Evolutionary conservation across 1,284 basidiomycete genomes (phyloP).

Genomic region (Ustilago loliicola): DNA sequence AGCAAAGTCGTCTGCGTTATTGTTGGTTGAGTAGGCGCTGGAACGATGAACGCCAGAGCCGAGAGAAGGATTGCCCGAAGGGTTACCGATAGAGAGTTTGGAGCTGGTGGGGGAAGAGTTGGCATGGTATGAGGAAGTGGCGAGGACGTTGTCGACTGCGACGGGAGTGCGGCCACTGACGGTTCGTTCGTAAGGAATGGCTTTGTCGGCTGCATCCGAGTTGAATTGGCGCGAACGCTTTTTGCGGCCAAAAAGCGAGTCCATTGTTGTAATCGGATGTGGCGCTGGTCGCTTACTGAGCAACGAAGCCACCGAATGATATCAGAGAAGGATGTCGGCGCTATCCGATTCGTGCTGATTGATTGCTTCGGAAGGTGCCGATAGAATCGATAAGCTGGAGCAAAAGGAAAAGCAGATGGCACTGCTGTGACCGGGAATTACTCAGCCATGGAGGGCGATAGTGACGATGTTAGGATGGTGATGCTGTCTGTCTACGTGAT

Average conservation of each 20-base stretch:
- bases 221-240: constrained; percentile 58
- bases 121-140: constrained; percentile 5
- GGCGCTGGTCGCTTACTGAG: too few species aligned
- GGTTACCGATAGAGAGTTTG: constrained; percentile 48
- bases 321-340: not conserved
- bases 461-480: not conserved
- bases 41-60: constrained; percentile 43
- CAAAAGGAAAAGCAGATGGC: not conserved
- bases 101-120: constrained; percentile 23
- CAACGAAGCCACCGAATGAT: not conserved
- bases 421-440: not conserved
- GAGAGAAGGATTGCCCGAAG: constrained; percentile 43
- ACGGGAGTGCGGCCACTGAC: constrained; percentile 45
- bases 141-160: constrained; percentile 30
- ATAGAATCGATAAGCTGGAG: constrained; percentile 4
- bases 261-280: constrained; percentile 30
- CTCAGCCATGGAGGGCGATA: constrained; percentile 25
- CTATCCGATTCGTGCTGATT: not conserved
- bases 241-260: constrained; percentile 56
- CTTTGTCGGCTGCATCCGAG: constrained; percentile 54
- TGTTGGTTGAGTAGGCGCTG: constrained; percentile 33
- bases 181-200: constrained; percentile 58
- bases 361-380: not conserved
- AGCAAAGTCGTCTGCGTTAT: constrained; percentile 23
- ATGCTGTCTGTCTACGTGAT: not conserved